Base-by-base conservation (phyloP, 2,329 filamentous ascomycete genomes). In the Hirsutella thompsonii region DNA sequence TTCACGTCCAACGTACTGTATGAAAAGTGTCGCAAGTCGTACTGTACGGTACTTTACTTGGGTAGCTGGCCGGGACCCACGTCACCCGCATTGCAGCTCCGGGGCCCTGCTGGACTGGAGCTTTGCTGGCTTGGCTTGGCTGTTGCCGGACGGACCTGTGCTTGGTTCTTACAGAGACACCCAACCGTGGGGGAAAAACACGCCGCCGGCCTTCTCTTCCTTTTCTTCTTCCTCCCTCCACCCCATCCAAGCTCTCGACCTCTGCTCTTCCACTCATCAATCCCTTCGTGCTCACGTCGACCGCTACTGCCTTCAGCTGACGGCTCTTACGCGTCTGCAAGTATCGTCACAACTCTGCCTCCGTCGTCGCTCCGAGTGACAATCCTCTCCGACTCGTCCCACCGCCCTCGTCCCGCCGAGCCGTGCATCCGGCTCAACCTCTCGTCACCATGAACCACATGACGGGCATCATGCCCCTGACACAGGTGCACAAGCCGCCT, bases 401-500 rank as follows among this genome's bases (percentile, higher is more conserved):
- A 26, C 23, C 6, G 6, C 23, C 23, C 9, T 34, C 32, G 32
- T 18, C 32, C 32, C 4, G 14, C 18, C 35, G 28, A 38, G 35
- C 29, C 20, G 26, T 20, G 8, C 13, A 14, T 20, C 13, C 35
- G 16, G 11, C 19, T 8, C 35, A 14, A 4, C 11, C 28, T 5
- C 26, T n/a, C 33, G 36, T n/a, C 41, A 44, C 41, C 42, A 38
- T 37, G 41, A 55, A 61, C 50, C 67, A 61, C 58, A 63, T 52
- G 41, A 52, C 53, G 52, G 67, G 67, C 48, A 58, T 67, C 21
- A 62, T 69, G 55, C 74, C 74, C 46, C 56, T 77, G 46, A 62
- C 69, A 53, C 74, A 74, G 62, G 67, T 74, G 53, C 79, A 82
- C 62, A 77, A 79, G 60, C 74, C 79, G 28, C 85, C 86, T 13